Percentiles rank a stretch among this genome's conserved stretches.
phyloP scores from a whole-genome alignment of 805 yeast genomes.

The Ogataea wickerhamii region DNA sequence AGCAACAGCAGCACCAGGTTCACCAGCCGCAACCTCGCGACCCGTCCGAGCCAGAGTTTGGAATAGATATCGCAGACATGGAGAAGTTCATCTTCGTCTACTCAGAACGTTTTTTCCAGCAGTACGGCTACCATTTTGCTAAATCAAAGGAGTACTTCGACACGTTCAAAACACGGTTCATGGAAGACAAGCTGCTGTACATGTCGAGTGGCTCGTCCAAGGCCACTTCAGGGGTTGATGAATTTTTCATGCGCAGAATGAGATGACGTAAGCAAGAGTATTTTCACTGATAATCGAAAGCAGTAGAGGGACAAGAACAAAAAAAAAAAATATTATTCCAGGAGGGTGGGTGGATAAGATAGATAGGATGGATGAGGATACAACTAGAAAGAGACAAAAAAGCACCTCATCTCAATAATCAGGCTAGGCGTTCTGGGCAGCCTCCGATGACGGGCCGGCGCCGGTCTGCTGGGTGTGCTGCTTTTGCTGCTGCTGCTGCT shows the following conservation, averaged over 20 bases:
- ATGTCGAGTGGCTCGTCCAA: slow-evolving; percentile 12
- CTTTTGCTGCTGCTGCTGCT: slow-evolving; percentile 22
- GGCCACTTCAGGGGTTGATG: slow-evolving; percentile 17
- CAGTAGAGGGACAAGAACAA: too few species aligned
- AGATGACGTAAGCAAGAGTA: too few species aligned
- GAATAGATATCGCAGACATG: slow-evolving; percentile 28
- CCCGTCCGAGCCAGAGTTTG: slow-evolving; percentile 6
- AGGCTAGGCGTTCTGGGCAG: too few species aligned
- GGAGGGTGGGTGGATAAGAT: too few species aligned
- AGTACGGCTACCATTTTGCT: slow-evolving; percentile 23
- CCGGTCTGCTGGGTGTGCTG: slow-evolving; percentile 11
- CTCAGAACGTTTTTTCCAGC: slow-evolving; percentile 31
- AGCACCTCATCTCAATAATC: too few species aligned
- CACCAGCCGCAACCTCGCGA: slow-evolving; percentile 1
- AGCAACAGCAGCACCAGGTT: slow-evolving; percentile 8
- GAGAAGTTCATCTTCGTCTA: slow-evolving; percentile 32
- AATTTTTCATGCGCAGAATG: slow-evolving; percentile 19
- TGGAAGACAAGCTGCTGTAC: slow-evolving; percentile 30
- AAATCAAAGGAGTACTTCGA: slow-evolving; percentile 29
- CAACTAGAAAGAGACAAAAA: too few species aligned
- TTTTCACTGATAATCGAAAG: too few species aligned
- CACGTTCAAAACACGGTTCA: slow-evolving; percentile 28
- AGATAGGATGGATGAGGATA: too few species aligned
- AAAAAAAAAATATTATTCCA: too few species aligned
- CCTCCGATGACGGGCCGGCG: too few species aligned